Percentiles rank a stretch among this genome's conserved stretches.
Evolutionary conservation across 371 early-diverging fungal species (phyloP).

Genomic region (Haplosporangium sp.): DNA sequence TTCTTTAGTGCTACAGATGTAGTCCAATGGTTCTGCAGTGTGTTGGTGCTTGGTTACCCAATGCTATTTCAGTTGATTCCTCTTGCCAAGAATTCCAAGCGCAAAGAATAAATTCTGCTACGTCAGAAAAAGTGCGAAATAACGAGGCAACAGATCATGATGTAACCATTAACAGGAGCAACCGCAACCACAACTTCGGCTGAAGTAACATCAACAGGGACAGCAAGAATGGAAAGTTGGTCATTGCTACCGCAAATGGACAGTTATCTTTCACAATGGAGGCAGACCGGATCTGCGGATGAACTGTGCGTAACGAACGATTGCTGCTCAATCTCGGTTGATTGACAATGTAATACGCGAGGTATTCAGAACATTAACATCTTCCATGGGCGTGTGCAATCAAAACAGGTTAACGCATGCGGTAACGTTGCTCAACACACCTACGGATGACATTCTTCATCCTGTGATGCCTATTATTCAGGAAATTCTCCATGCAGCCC

Average conservation of each 20-base stretch:
- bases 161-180: no score
- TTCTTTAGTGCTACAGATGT: constrained; percentile 22
- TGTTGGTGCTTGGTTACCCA: constrained; percentile 31
- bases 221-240: no score
- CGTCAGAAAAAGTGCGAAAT: no score
- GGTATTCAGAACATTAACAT: not conserved
- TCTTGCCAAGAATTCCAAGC: constrained; percentile 3
- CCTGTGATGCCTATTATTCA: constrained; percentile 24
- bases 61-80: constrained; percentile 7
- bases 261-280: constrained; percentile 10
- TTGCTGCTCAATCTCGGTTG: no score
- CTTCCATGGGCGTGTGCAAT: not conserved
- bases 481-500: constrained; percentile 4
- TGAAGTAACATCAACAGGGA: no score
- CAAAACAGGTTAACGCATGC: constrained; percentile 20
- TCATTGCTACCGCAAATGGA: no score
- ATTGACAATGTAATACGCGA: no score
- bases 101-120: no score
- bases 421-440: constrained; percentile 7
- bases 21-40: constrained; percentile 17
- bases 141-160: no score
- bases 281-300: constrained; percentile 20
- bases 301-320: constrained; percentile 16
- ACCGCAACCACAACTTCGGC: no score
- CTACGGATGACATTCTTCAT: constrained; percentile 12